Percentiles rank a stretch among this genome's conserved stretches.
Evolutionary conservation across 2,329 filamentous ascomycete genomes (phyloP).

Genomic region (Trichophyton benhamiae): DNA sequence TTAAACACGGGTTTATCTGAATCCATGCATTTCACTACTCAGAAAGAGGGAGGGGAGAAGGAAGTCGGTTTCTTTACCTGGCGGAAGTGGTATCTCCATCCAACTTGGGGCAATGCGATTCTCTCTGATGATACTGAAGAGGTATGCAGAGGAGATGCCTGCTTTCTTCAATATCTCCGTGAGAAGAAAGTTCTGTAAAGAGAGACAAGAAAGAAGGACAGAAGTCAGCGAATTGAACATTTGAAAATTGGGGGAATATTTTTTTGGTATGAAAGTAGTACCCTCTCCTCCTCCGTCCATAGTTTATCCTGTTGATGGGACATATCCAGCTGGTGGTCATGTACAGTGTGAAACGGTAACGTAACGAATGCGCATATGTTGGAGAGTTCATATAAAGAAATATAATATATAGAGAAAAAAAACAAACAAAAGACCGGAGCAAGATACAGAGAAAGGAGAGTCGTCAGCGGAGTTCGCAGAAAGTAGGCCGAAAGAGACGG

Average conservation of each 20-base stretch:
- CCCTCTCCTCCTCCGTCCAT: conserved; percentile 37
- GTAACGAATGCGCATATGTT: conserved; percentile 2
- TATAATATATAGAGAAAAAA: no score
- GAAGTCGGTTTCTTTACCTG: conserved; percentile 23
- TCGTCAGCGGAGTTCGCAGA: not conserved
- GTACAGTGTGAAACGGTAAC: conserved; percentile 1
- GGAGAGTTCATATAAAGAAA: not conserved
- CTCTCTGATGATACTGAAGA: conserved; percentile 29
- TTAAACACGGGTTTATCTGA: not conserved
- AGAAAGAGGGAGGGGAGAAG: not conserved
- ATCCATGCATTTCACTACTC: not conserved
- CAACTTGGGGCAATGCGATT: conserved; percentile 27
- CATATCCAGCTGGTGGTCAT: conserved; percentile 27
- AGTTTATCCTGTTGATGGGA: conserved; percentile 32
- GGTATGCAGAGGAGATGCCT: conserved; percentile 25
- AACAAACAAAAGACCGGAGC: not conserved
- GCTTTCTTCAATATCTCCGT: conserved; percentile 33
- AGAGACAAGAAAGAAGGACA: not conserved
- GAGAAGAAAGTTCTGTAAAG: conserved; percentile 27
- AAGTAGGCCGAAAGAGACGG: not conserved
- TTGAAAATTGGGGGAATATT: not conserved
- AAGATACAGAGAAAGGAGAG: conserved; percentile 6
- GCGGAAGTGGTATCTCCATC: conserved; percentile 32
- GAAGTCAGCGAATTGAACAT: conserved; percentile 1
- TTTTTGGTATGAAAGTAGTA: conserved; percentile 16